Evolutionary conservation across 2,329 filamentous ascomycete genomes (phyloP).

Genomic region (Fusarium caatingaense): DNA sequence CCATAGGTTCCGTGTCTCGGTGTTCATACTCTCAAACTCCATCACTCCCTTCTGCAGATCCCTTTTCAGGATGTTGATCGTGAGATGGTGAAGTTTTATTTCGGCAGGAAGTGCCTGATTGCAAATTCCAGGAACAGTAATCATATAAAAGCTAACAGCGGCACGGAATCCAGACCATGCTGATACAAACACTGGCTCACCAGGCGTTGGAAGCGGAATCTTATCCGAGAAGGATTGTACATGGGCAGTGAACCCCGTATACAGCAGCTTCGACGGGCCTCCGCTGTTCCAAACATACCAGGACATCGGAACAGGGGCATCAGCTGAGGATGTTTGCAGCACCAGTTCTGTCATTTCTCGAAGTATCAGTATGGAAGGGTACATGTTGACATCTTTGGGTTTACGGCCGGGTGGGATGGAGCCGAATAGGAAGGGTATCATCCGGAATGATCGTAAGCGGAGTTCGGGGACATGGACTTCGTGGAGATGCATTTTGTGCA

Average conservation of each 20-base stretch:
- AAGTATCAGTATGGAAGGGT: not conserved
- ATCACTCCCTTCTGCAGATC: not conserved
- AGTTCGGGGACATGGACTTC: not conserved
- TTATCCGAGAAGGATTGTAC: not conserved
- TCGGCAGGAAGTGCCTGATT: not conserved
- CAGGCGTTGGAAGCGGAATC: not conserved
- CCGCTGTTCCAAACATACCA: not conserved
- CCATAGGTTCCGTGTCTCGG: not conserved
- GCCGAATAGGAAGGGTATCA: not conserved
- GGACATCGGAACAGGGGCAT: not conserved
- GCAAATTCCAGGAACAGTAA: not conserved
- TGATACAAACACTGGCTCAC: not conserved
- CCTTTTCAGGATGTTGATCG: not conserved
- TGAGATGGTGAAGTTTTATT: not conserved
- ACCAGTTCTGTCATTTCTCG: not conserved
- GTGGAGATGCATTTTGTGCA: not conserved
- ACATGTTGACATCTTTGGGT: not conserved
- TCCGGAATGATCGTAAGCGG: not conserved
- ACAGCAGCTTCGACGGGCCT: not conserved
- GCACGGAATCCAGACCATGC: not conserved
- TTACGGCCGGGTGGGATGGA: not conserved
- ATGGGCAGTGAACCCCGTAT: not conserved
- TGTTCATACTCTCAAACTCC: not conserved
- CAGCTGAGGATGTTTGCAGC: accelerated
- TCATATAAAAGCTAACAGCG: not conserved